phyloP scores from a whole-genome alignment of 768 basidiomycete species.

The Kwoniella sp. region DNA sequence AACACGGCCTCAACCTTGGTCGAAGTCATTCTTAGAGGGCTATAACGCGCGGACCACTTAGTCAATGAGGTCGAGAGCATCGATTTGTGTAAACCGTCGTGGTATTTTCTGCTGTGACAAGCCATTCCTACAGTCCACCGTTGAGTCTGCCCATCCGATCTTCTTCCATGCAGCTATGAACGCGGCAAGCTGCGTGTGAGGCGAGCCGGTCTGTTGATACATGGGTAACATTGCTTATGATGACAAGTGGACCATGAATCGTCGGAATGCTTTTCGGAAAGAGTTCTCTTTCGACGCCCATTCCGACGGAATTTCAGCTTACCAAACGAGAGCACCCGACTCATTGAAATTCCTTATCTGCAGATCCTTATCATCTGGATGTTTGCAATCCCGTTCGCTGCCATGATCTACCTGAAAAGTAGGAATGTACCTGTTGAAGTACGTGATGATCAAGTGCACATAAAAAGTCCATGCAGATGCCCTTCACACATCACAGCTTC shows the following conservation, averaged over 20 bases:
- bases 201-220: too few species aligned
- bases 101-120: too few species aligned
- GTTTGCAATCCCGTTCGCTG: too few species aligned
- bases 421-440: background rate
- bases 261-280: background rate
- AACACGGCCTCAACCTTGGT: constrained; percentile 3
- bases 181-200: too few species aligned
- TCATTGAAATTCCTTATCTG: background rate
- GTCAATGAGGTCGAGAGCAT: too few species aligned
- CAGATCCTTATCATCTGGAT: background rate
- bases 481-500: background rate
- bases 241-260: background rate
- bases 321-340: background rate
- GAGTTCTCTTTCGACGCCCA: background rate
- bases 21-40: background rate
- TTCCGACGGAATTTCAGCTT: background rate
- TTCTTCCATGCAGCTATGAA: too few species aligned
- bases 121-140: too few species aligned
- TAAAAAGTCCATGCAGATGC: background rate
- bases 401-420: too few species aligned
- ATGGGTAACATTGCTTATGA: too few species aligned
- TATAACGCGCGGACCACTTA: too few species aligned
- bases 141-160: too few species aligned
- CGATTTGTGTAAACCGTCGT: too few species aligned
- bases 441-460: background rate